A percentile compares a stretch with the other conserved stretches of the same genome.
Evolutionary conservation across 805 yeast genomes (phyloP).

Genomic region (Candida pini): DNA sequence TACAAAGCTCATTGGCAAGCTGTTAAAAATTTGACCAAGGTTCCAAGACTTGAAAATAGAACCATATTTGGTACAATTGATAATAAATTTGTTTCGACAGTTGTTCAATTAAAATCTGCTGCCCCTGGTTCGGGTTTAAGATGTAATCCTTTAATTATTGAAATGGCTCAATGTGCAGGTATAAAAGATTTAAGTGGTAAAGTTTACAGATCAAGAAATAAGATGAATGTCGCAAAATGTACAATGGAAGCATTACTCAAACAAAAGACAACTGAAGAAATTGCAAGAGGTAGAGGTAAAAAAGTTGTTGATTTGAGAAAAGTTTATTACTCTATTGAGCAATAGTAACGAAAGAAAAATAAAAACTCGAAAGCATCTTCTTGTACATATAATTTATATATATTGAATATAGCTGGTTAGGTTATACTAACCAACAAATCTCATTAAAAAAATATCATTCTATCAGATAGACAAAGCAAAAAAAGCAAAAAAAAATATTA

Average conservation of each 20-base stretch:
- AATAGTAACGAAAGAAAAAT: no score
- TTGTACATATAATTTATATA: no score
- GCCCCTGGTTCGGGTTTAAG: slow-evolving; percentile 93
- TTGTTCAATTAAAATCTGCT: slow-evolving; percentile 74
- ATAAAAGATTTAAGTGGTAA: slow-evolving; percentile 90
- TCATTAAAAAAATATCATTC: no score
- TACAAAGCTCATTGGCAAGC: slow-evolving; percentile 92
- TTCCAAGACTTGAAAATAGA: slow-evolving; percentile 87
- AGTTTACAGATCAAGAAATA: slow-evolving; percentile 86
- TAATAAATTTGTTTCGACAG: slow-evolving; percentile 81
- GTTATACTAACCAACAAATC: no score
- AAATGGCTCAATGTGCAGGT: slow-evolving; percentile 89
- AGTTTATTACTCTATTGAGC: slow-evolving; percentile 56
- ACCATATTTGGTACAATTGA: slow-evolving; percentile 83
- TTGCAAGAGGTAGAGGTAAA: slow-evolving; percentile 91
- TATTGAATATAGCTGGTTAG: no score
- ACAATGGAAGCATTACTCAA: slow-evolving; percentile 75
- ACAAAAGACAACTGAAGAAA: slow-evolving; percentile 78
- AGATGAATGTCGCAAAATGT: slow-evolving; percentile 91
- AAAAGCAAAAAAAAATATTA: neutral
- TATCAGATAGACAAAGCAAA: no score
- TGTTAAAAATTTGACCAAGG: slow-evolving; percentile 70
- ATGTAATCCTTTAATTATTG: slow-evolving; percentile 84
- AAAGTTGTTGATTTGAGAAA: slow-evolving; percentile 89
- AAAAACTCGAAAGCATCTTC: no score